Evolutionary conservation across 257 asterid genomes (phyloP), one percentile per base, ranked within the genome.

Genomic region (Solanum medicagineum): DNA sequence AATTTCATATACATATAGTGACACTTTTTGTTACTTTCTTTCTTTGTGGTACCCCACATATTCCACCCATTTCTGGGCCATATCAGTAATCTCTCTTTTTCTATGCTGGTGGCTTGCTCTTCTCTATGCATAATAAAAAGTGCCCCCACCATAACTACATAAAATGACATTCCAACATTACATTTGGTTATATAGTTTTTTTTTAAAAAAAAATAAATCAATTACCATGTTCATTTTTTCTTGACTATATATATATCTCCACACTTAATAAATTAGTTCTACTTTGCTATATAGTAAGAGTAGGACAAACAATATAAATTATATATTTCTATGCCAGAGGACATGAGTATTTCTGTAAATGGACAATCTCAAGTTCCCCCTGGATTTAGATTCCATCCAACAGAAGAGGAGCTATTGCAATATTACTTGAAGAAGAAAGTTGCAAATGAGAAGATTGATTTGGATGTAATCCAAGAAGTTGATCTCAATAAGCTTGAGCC

Each of bases 401-500:
- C 98, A 1, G 98, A 95, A 89, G 98, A 95, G 86, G 98, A 95
- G 86, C 97, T 95, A 70, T 91, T 95, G 63, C 96, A 92, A 83
- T 95, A 95, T 83, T 95, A 95, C 92, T 90, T 95, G 89, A 88
- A 92, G 86, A 95, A 95, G 91, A 95, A 95, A 84, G 94, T 95
- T 4, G 92, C 94, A 42, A 87, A 88, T 53, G 85, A 95, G 83
- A 91, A 94, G 85, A 94, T 95, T 83, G 98, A 94, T 85, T 98
- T 94, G 62, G 98, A 95, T 51, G 98, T 95, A 7, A 95, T 95
- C 86, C 92, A 95, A 1, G 98, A 95, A 8, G 98, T 95, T 44
- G 98, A 95, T 86, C 98, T 95, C 69, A 95, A 94, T 90, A 95
- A 95, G 85, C 98, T 95, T 87, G 98, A 95, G 87, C 98, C 98